Conservation (phyloP, 75 land plant genomes). For the Cunninghamia lanceolata region DNA sequence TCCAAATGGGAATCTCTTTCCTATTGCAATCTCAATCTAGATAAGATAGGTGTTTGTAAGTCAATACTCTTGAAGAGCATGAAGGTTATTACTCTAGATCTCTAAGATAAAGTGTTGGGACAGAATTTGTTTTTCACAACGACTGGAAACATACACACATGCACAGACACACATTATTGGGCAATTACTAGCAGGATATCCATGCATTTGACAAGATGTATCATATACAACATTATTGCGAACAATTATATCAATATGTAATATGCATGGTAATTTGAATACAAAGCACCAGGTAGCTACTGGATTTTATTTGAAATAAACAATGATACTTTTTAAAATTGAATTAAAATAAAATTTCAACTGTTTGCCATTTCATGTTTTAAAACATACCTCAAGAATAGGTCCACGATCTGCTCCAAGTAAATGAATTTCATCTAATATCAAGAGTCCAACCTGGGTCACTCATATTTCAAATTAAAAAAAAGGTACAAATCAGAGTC, state of each 20-base stretch:
- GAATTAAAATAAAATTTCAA: neutral
- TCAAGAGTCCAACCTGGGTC: conserved; percentile 87
- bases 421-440: conserved; percentile 97
- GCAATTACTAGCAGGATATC: neutral
- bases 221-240: neutral
- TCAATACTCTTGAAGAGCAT: neutral
- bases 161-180: neutral
- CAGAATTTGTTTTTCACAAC: neutral
- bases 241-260: neutral
- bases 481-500: neutral
- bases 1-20: neutral
- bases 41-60: neutral
- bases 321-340: neutral
- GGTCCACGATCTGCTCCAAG: conserved; percentile 99
- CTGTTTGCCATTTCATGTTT: neutral
- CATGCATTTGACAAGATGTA: neutral
- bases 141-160: neutral
- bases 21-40: neutral
- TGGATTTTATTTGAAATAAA: neutral
- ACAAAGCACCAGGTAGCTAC: neutral
- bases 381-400: conserved; percentile 82
- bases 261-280: neutral
- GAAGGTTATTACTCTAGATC: neutral
- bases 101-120: neutral
- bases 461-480: neutral